Conservation (phyloP, 768 basidiomycete species). For the Galerina marginata region DNA sequence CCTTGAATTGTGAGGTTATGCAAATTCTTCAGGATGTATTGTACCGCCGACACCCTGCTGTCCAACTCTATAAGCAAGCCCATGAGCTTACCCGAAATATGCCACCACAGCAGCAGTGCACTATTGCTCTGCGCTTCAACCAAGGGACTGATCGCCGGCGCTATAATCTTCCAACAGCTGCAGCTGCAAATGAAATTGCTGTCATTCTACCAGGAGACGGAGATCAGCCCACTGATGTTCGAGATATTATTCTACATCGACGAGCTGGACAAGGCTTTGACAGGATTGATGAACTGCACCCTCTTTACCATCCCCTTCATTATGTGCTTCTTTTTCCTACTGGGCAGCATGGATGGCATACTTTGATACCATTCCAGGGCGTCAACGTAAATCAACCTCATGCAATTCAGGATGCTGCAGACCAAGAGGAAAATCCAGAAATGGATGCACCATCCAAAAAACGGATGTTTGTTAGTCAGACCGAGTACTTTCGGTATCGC, state of each 20-base stretch:
- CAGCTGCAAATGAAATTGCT: constrained; percentile 12
- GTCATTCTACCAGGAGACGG: constrained; percentile 41
- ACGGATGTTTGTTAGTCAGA: constrained; percentile 15
- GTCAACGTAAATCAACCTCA: no score
- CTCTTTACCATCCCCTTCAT: constrained; percentile 20
- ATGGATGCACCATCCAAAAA: constrained; percentile 6
- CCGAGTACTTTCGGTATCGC: constrained; percentile 32
- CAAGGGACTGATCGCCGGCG: constrained; percentile 32
- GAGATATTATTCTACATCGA: neutral
- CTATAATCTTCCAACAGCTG: constrained; percentile 47
- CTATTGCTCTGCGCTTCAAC: constrained; percentile 19
- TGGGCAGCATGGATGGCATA: constrained; percentile 45
- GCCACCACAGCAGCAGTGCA: neutral
- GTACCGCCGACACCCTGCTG: constrained; percentile 5
- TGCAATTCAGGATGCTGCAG: no score
- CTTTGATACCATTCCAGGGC: neutral
- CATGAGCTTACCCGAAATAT: constrained; percentile 10
- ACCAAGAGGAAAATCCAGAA: neutral
- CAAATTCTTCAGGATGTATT: constrained; percentile 18
- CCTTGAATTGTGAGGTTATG: constrained; percentile 9
- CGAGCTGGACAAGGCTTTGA: constrained; percentile 15
- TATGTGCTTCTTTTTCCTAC: constrained; percentile 35
- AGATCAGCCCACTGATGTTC: constrained; percentile 28
- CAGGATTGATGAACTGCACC: constrained; percentile 38
- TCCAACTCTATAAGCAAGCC: constrained; percentile 17